Base-by-base conservation (phyloP, 1,284 basidiomycete genomes). In the Marasmius sp. region DNA sequence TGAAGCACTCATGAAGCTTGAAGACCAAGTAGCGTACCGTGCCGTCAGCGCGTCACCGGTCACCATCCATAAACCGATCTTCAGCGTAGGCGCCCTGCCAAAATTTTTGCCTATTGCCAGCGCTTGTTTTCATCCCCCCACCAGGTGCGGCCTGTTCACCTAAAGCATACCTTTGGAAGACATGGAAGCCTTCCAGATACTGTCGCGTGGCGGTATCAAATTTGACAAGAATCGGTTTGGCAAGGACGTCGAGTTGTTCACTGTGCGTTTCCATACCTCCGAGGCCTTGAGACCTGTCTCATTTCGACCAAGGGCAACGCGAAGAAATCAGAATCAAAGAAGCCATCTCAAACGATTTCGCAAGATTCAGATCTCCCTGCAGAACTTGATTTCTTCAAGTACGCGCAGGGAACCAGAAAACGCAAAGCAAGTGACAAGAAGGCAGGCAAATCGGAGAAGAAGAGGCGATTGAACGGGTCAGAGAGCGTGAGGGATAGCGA, bases 361-460 rank as follows among this genome's bases (percentile, higher is more conserved):
- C 56, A 54, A 22, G 71, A 76, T 38, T 81, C 76, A 33, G 83
- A 82, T 66, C 82, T 96, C 18, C 95, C 95, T 0, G 69, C 81
- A 1, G 91, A 92, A 65, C 81, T 97, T 4, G 92, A 97, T 73
- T 95, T 95, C 74, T 97, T 96, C 78, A 93, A 91, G 66, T 93
- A 93, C 67, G 87, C 89, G 0, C 79, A 85, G 65, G 81, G 79
- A 49, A 69, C 73, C 27, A 74, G 69, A 45, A 89, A 91, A 66
- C 78, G 82, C 51, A 85, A 83, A 66, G 64, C 68, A 11, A 64
- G 52, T 43, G 60, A 64, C 1, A 62, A 68, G 12, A 67, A 57
- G 9, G 59, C 58, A 38, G 61, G 59, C 56, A 55, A 51, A 9
- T 61, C 50, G 27, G 53, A 66, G 12, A 70, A 67, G 54, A 45